Base-by-base conservation (phyloP, 331 rosid species). In the Malus hybrid region DNA sequence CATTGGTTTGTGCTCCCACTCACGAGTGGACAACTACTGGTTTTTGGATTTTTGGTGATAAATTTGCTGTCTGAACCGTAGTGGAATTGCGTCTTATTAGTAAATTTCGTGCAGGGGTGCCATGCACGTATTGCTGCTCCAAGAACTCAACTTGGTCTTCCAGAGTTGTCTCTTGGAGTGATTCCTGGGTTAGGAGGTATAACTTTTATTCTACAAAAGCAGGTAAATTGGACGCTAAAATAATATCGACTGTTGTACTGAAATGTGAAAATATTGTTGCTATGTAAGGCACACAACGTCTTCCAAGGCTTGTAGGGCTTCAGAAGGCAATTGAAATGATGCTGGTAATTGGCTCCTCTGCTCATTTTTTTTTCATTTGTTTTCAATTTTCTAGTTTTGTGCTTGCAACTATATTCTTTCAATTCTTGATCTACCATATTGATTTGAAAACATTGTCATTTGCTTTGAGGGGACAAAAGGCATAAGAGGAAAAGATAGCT, bases 181-280 rank as follows among this genome's bases (percentile, higher is more conserved):
- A 90, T 95, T 77, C 99, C 99, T 2, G 99, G 99, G 48, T 90
- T 92, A 75, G 99, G 99, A 89, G 99, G 99, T 95, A 79, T 28
- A 71, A 74, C 74, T 65, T 58, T 50, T 58, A 77, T 73, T 78
- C 32, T 71, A 57, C 5, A 53, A 66, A 29, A 28, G 62, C 62
- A 77, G 66, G 71, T 55, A 55, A 18, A 48, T 46, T 83, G 50
- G 22, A 29, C 14, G 1, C 69, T 13, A 52, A 14, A 14, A 11
- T 63, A 69, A 55, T 63, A 29, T 15, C 8, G 66, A 1, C 33
- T 55, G n/a, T n/a, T 68, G 72, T 14, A 26, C 77, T 79, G 76
- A 81, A 72, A 77, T 83, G 39, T 70, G 6, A 53, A 80, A 63
- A 66, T 69, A 30, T 36, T 46, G 69, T 82, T 74, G 19, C 62